Percentiles rank a stretch among this genome's conserved stretches.
Evolutionary conservation across 306 rosid genomes (phyloP).

Genomic region (Lupinus albus): DNA sequence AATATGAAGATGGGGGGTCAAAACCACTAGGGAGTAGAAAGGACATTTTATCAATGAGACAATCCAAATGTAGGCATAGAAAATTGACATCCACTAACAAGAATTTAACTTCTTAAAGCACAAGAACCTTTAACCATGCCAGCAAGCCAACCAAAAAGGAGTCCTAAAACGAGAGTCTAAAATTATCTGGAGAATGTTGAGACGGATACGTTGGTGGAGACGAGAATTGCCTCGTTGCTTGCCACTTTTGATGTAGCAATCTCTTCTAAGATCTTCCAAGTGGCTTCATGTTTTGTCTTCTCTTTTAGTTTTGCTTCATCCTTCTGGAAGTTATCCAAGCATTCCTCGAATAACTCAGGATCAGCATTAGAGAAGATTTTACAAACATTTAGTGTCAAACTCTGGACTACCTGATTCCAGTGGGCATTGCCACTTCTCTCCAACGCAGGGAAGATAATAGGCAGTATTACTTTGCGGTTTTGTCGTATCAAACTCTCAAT

Average conservation of each 20-base stretch:
- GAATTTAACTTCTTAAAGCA: slow-evolving; percentile 38
- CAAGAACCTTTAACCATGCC: slow-evolving; percentile 30
- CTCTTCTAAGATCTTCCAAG: slow-evolving; percentile 66
- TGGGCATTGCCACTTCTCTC: slow-evolving; percentile 64
- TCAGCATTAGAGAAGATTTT: slow-evolving; percentile 62
- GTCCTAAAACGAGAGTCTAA: slow-evolving; percentile 16
- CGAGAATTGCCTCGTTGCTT: slow-evolving; percentile 47
- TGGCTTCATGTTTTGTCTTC: slow-evolving; percentile 50
- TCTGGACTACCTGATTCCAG: slow-evolving; percentile 75
- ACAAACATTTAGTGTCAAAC: slow-evolving; percentile 59
- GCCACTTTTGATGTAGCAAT: slow-evolving; percentile 58
- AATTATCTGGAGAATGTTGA: slow-evolving; percentile 37
- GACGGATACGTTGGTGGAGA: slow-evolving; percentile 19
- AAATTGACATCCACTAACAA: slow-evolving; percentile 14
- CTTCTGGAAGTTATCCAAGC: slow-evolving; percentile 58
- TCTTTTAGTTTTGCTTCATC: slow-evolving; percentile 56
- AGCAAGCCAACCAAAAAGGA: slow-evolving; percentile 32
- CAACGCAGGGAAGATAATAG: slow-evolving; percentile 73
- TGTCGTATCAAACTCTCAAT: slow-evolving; percentile 64
- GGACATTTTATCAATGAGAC: not conserved
- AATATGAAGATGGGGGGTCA: no score
- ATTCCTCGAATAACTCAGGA: slow-evolving; percentile 65
- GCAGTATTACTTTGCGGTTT: slow-evolving; percentile 61
- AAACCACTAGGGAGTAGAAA: no score
- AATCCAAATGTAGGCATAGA: slow-evolving; percentile 16